Percentiles rank a stretch among this genome's conserved stretches.
Evolutionary conservation across 2,329 filamentous ascomycete species (phyloP).

Genomic region (Fusarium setosum): DNA sequence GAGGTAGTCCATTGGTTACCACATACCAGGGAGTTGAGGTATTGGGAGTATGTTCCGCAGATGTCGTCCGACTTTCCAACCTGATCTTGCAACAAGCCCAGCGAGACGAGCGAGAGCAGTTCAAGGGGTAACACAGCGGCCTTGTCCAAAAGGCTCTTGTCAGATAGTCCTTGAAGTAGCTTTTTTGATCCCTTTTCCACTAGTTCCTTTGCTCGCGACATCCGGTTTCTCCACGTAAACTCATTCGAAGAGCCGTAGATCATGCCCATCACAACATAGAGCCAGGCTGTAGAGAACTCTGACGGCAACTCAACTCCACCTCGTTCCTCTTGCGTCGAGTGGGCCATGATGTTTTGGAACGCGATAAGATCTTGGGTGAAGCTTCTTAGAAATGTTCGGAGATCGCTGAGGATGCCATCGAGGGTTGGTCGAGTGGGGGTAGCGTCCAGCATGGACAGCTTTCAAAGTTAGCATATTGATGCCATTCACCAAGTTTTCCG

Average conservation of each 20-base stretch:
- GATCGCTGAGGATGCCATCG: slow-evolving; percentile 12
- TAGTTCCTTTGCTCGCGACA: slow-evolving; percentile 45
- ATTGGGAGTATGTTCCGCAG: slow-evolving; percentile 55
- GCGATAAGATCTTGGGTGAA: slow-evolving; percentile 42
- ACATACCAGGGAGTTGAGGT: slow-evolving; percentile 54
- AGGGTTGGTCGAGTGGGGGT: not conserved
- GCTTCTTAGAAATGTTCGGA: slow-evolving; percentile 37
- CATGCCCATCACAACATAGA: slow-evolving; percentile 54
- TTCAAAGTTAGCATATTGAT: slow-evolving; percentile 13
- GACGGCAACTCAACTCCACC: slow-evolving; percentile 48
- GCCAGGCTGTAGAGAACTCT: slow-evolving; percentile 54
- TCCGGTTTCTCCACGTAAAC: slow-evolving; percentile 43
- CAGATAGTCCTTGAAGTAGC: slow-evolving; percentile 49
- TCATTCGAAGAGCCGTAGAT: slow-evolving; percentile 41
- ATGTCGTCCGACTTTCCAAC: slow-evolving; percentile 53
- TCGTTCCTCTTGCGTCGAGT: slow-evolving; percentile 43
- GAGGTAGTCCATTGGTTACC: not conserved
- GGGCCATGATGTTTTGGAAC: slow-evolving; percentile 44
- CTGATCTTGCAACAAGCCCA: slow-evolving; percentile 53
- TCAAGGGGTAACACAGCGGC: slow-evolving; percentile 56
- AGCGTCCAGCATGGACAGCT: slow-evolving; percentile 19
- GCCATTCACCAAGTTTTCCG: not conserved
- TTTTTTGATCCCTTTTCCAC: slow-evolving; percentile 50
- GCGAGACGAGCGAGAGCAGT: slow-evolving; percentile 53
- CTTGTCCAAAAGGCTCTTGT: slow-evolving; percentile 47